A percentile compares a stretch with the other conserved stretches of the same genome.
These are phyloP conservation scores for Beauveria scarabaeidicola DNA, from an alignment of 2,329 filamentous ascomycete species.

Conservation along the genomic window DNA sequence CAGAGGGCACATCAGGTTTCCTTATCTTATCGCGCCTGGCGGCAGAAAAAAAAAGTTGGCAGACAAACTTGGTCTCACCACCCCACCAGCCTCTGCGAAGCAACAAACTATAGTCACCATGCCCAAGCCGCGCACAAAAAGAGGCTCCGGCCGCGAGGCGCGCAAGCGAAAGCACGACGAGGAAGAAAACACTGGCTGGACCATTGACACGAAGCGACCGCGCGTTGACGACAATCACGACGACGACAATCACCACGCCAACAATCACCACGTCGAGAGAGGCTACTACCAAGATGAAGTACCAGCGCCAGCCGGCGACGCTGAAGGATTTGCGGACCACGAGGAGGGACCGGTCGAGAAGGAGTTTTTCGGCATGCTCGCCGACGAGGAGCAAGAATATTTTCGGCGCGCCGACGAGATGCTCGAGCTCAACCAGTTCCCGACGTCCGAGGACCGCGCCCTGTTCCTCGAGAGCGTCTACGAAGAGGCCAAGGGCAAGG, in stretches of 20 bases:
- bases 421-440: constrained; percentile 84
- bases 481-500: constrained; percentile 79
- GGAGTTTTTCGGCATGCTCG: constrained; percentile 88
- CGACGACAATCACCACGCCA: constrained; percentile 12
- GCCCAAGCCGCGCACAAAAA: constrained; percentile 37
- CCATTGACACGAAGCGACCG: constrained; percentile 19
- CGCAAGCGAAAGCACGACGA: constrained; percentile 32
- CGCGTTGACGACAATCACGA: constrained; percentile 16
- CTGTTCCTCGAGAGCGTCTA: constrained; percentile 76
- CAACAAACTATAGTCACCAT: constrained; percentile 20
- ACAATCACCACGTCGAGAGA: background rate
- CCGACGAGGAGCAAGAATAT: constrained; percentile 90
- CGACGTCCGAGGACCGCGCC: constrained; percentile 60
- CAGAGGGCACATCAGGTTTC: background rate
- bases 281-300: constrained; percentile 12
- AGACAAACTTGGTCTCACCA: background rate
- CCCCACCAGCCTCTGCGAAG: constrained; percentile 1
- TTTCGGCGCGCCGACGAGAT: constrained; percentile 85
- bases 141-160: constrained; percentile 30
- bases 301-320: constrained; percentile 8
- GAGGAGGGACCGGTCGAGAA: constrained; percentile 39
- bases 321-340: constrained; percentile 10
- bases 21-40: constrained; percentile 9
- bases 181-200: constrained; percentile 14
- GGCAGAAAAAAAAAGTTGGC: constrained; percentile 7